These are phyloP conservation scores for Herpetomonas tarakana DNA, from an alignment of 208 protist species.

Conservation along the genomic window DNA sequence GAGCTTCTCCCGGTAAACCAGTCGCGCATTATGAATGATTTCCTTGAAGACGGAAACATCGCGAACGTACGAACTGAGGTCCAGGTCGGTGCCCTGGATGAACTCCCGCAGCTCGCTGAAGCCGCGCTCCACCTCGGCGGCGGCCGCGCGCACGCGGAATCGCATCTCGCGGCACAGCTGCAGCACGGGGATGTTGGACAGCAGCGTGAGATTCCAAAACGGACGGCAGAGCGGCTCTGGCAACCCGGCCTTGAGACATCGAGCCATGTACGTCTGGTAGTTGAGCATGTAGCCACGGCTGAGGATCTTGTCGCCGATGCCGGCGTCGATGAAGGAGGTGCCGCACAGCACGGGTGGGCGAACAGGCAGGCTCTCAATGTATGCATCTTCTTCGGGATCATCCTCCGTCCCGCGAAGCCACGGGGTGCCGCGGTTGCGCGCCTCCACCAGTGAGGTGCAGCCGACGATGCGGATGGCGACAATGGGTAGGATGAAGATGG, in stretches of 20 bases:
- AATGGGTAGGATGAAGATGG: constrained; percentile 35
- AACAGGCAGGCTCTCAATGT: constrained; percentile 38
- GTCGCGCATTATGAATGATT: constrained; percentile 20
- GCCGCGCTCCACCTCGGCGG: constrained; percentile 41
- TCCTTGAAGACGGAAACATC: constrained; percentile 10
- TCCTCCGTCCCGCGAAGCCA: constrained; percentile 53
- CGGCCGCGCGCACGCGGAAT: constrained; percentile 38
- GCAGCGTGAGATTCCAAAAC: constrained; percentile 27
- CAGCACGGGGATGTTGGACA: constrained; percentile 43
- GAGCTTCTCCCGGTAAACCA: not conserved
- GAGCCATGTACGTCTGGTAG: constrained; percentile 34
- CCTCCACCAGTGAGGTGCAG: constrained; percentile 32
- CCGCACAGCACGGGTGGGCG: constrained; percentile 41
- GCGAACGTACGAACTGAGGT: constrained; percentile 39
- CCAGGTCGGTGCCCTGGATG: constrained; percentile 41
- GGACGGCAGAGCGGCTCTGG: constrained; percentile 41
- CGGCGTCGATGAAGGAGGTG: constrained; percentile 36
- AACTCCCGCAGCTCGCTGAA: constrained; percentile 27
- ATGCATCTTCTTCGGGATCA: constrained; percentile 43
- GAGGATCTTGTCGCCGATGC: constrained; percentile 42
- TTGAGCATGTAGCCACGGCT: constrained; percentile 34
- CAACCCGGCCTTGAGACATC: constrained; percentile 39
- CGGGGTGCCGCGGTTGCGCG: constrained; percentile 41
- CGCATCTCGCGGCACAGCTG: constrained; percentile 48
- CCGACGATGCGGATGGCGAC: constrained; percentile 50